Conservation (phyloP, 176 grass and related monocot species). For the Musa acuminata region DNA sequence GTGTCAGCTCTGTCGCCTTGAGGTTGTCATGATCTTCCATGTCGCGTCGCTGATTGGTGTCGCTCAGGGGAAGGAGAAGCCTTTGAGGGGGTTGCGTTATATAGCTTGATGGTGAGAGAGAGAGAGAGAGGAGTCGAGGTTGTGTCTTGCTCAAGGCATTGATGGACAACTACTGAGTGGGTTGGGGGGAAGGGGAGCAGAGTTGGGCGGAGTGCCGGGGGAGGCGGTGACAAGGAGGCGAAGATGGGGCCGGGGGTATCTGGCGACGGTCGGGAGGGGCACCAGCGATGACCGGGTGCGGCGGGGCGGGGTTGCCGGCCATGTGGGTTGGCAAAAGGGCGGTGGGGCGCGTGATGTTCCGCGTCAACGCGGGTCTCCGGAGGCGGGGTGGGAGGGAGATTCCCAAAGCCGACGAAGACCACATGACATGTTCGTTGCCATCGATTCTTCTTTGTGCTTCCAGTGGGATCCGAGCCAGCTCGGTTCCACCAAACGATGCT, state of each 20-base stretch:
- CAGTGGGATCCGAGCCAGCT: too few relatives aligned
- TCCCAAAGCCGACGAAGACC: not conserved
- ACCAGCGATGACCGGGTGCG: not conserved
- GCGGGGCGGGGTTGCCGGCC: too few relatives aligned
- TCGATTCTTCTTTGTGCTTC: not conserved
- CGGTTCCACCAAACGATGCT: too few relatives aligned
- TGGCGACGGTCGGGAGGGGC: not conserved
- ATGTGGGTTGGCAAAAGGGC: not conserved
- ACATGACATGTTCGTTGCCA: not conserved
- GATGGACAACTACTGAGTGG: not conserved
- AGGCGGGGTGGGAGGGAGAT: not conserved
- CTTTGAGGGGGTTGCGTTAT: not conserved
- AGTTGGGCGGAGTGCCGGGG: not conserved
- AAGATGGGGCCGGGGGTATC: too few relatives aligned
- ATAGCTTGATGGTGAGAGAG: too few relatives aligned
- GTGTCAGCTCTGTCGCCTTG: constrained; percentile 72
- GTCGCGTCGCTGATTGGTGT: too few relatives aligned
- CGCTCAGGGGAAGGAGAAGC: not conserved
- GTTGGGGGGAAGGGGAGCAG: not conserved
- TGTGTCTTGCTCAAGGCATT: not conserved
- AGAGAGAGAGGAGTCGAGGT: not conserved
- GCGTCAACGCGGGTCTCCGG: not conserved
- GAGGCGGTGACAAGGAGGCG: not conserved
- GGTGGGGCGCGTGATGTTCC: not conserved
- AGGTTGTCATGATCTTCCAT: constrained; percentile 22